Evolutionary conservation across 768 basidiomycete genomes (phyloP), one percentile per base, ranked within the genome.

Genomic region (Mycena crocata): DNA sequence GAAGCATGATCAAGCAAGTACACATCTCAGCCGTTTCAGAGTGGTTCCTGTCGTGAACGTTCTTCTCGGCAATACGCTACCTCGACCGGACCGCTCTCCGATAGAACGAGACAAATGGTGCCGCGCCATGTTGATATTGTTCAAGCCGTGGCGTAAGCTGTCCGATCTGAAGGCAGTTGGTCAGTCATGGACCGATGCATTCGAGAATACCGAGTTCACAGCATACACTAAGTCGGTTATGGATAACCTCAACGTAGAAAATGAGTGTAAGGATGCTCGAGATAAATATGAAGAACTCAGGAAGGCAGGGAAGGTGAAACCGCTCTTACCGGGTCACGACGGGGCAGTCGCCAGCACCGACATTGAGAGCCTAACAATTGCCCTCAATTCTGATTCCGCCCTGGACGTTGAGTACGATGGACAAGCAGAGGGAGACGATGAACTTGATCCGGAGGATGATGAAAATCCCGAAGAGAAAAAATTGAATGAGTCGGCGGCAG

Each of bases 211-310:
- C 10, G 23, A n/a, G 1, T 61, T 61, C 26, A 13, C 1, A 1
- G 6, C 24, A 2, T 5, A 12, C 5, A 30, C 48, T n/a, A 0
- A 3, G 6, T 3, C 3, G 13, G 26, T 37, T 17, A 62, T 52
- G 40, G 19, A 2, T 17, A 52, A 52, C 12, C 52, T 62, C 50
- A 31, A 52, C 10, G 39, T 62, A 0, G 60, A 62, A 13, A 42
- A 54, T 23, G 50, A 62, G n/a, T 62, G 60, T 19, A 62, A 62
- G n/a, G 60, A 62, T 23, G 60, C 49, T 13, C 19, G 31, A 1
- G 60, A 62, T 24, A 12, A 14, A 5, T 35, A 62, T 31, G 50
- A 62, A 23, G 50, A 17, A 1, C 30, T 52, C 17, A 28, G 50
- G 2, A 42, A 34, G 13, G 30, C 37, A 6, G 60, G 60, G 0